phyloP scores from a whole-genome alignment of 129 eudicot species.

The Flaveria ramosissima region DNA sequence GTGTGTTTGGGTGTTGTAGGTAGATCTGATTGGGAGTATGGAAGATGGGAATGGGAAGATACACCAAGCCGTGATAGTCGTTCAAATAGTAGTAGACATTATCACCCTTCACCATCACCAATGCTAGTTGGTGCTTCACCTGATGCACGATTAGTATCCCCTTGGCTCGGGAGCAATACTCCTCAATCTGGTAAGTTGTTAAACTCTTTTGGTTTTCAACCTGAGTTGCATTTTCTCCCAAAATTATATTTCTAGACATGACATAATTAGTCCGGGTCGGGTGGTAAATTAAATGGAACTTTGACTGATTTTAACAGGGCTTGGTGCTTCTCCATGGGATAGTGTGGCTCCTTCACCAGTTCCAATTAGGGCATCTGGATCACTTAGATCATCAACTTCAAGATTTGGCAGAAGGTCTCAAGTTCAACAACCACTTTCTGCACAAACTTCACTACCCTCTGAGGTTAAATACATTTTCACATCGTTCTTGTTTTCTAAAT shows the following conservation, averaged over 20 bases:
- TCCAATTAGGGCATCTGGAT: conserved; percentile 95
- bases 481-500: conserved; percentile 1
- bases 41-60: conserved; percentile 85
- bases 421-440: conserved; percentile 19
- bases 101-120: conserved; percentile 61
- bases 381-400: conserved; percentile 65
- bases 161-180: conserved; percentile 84
- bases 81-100: conserved; percentile 38
- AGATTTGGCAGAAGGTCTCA: conserved; percentile 56
- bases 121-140: conserved; percentile 71
- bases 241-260: conserved; percentile 2
- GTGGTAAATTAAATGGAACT: not conserved
- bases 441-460: conserved; percentile 33
- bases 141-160: conserved; percentile 74
- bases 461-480: conserved; percentile 47
- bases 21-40: conserved; percentile 73
- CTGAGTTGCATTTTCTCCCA: not conserved
- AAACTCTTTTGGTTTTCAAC: not conserved
- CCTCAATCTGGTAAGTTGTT: conserved; percentile 56
- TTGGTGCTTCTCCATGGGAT: conserved; percentile 92
- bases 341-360: conserved; percentile 84
- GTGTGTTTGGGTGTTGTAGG: conserved; percentile 39
- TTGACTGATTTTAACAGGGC: conserved; percentile 20
- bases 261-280: not conserved
- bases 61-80: conserved; percentile 58